Percentiles rank a stretch among this genome's conserved stretches.
Conservation (phyloP, 1,284 basidiomycete genomes). For the Heterobasidion irregulare region DNA sequence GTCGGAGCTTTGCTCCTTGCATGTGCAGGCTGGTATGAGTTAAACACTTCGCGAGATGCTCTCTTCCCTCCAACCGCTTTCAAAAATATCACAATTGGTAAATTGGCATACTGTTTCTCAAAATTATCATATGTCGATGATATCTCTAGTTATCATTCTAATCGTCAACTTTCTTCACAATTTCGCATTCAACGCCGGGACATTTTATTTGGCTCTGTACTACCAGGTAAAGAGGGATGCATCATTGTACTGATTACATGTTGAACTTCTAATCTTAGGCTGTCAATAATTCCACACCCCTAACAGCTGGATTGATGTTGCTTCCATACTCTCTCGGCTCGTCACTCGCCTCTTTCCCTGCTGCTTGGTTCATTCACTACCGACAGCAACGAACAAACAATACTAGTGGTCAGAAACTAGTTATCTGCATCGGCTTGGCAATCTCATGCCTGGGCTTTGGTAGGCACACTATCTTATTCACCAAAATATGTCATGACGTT, state of each 20-base stretch:
- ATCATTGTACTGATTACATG: conserved; percentile 1
- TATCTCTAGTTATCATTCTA: conserved; percentile 50
- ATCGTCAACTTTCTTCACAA: conserved; percentile 70
- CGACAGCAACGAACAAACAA: conserved; percentile 48
- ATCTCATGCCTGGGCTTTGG: conserved; percentile 66
- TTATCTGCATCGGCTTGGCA: conserved; percentile 53
- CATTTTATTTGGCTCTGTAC: conserved; percentile 74
- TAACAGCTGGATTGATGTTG: conserved; percentile 63
- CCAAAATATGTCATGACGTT: neutral
- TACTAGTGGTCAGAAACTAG: conserved; percentile 54
- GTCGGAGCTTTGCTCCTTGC: conserved; percentile 45
- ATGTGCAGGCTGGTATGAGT: conserved; percentile 57
- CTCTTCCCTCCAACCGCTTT: conserved; percentile 63
- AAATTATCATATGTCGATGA: conserved; percentile 12
- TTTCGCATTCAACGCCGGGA: conserved; percentile 72
- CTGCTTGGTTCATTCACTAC: conserved; percentile 66
- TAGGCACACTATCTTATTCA: conserved; percentile 22
- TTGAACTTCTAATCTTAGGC: conserved; percentile 32
- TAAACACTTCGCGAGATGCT: conserved; percentile 52
- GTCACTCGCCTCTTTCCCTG: conserved; percentile 72
- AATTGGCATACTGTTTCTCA: conserved; percentile 16
- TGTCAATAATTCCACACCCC: conserved; percentile 54
- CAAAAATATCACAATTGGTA: conserved; percentile 50
- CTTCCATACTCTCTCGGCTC: conserved; percentile 77
- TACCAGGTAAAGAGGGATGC: conserved; percentile 47